Percentiles rank a stretch among this genome's conserved stretches.
Evolutionary conservation across 2,329 filamentous ascomycete genomes (phyloP).

Genomic region (Claviceps lovelessii): DNA sequence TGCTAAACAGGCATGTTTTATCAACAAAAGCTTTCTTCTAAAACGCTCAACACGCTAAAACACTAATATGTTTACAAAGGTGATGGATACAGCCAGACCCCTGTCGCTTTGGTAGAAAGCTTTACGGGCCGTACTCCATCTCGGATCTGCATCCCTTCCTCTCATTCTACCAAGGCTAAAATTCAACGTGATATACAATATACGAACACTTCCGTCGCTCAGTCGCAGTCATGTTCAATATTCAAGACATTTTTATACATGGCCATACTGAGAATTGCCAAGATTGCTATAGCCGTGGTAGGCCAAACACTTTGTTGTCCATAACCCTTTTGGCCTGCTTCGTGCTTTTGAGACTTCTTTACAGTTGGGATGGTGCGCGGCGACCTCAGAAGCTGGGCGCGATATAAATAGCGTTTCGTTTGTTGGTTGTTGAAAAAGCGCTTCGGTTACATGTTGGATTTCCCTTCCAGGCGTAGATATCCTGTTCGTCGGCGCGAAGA

Average conservation of each 20-base stretch:
- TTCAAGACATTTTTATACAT: conserved; percentile 79
- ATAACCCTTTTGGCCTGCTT: too few relatives aligned
- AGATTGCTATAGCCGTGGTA: conserved; percentile 24
- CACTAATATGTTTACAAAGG: not conserved
- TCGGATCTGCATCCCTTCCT: not conserved
- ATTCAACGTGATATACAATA: conserved; percentile 39
- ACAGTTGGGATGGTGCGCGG: too few relatives aligned
- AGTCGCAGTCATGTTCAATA: conserved; percentile 59
- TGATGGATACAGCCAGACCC: not conserved
- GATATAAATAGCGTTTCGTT: not conserved
- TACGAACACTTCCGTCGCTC: conserved; percentile 48
- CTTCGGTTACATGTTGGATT: not conserved
- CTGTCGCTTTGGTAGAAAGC: not conserved
- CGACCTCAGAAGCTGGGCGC: not conserved
- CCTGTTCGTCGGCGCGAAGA: conserved; percentile 2
- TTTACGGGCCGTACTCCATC: not conserved
- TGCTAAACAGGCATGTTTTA: not conserved
- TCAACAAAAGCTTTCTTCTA: not conserved
- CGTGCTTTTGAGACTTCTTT: too few relatives aligned
- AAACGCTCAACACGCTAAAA: not conserved
- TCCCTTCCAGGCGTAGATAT: conserved; percentile 3
- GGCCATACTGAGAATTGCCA: conserved; percentile 61
- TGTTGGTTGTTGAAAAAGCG: not conserved
- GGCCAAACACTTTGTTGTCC: too few relatives aligned
- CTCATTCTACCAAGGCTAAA: not conserved